Evolutionary conservation across 2,329 filamentous ascomycete genomes (phyloP).

Genomic region (Colletotrichum echinochloae): DNA sequence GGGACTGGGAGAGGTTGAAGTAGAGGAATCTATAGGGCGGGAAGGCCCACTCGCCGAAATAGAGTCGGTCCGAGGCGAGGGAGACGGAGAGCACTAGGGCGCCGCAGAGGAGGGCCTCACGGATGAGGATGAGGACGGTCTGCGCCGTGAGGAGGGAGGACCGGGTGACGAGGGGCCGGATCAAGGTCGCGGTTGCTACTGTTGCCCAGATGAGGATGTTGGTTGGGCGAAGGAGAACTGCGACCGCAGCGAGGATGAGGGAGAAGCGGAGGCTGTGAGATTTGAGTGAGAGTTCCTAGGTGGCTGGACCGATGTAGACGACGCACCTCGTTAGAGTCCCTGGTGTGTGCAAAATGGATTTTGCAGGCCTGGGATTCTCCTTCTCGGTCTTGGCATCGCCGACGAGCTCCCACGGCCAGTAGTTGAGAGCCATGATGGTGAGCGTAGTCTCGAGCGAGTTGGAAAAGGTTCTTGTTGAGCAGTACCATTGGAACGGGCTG

Average conservation of each 20-base stretch:
- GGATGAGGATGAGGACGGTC: constrained; percentile 65
- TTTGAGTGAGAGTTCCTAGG: constrained; percentile 28
- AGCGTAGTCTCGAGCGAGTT: constrained; percentile 94
- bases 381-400: constrained; percentile 54
- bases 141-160: constrained; percentile 57
- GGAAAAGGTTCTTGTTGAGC: constrained; percentile 90
- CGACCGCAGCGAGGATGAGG: constrained; percentile 80
- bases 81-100: constrained; percentile 72
- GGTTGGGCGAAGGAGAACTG: constrained; percentile 89
- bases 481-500: constrained; percentile 98
- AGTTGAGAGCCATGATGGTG: constrained; percentile 81
- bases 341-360: constrained; percentile 45
- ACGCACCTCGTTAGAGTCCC: constrained; percentile 46
- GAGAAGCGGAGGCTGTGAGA: constrained; percentile 62
- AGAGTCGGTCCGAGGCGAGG: constrained; percentile 76
- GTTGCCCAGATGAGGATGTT: constrained; percentile 88
- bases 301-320: too few relatives aligned
- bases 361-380: constrained; percentile 53
- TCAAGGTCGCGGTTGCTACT: constrained; percentile 64
- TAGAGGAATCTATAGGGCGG: constrained; percentile 88
- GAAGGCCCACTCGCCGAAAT: constrained; percentile 89
- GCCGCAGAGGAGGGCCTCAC: constrained; percentile 75
- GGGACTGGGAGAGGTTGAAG: constrained; percentile 88
- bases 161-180: constrained; percentile 51
- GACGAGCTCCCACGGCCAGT: constrained; percentile 88